Evolutionary conservation across 2,329 filamentous ascomycete genomes (phyloP).

Genomic region (Botrytis fragariae): DNA sequence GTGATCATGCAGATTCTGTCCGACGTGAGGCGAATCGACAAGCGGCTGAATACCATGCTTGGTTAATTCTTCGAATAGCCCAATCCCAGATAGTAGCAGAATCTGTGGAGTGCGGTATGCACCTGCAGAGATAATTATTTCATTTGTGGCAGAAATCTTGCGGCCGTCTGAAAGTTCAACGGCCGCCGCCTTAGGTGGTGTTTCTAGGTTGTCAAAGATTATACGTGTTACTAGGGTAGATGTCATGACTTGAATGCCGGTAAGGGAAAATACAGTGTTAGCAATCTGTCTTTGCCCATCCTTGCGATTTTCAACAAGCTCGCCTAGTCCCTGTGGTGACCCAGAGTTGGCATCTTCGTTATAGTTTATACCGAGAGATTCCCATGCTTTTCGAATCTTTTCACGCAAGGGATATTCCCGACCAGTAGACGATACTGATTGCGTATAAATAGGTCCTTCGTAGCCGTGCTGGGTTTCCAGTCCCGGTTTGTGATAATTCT

Average conservation of each 20-base stretch:
- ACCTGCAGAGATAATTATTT: neutral
- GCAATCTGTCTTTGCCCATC: neutral
- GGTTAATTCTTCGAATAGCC: neutral
- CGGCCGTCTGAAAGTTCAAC: neutral
- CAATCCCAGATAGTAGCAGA: neutral
- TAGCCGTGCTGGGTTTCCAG: conserved; percentile 2
- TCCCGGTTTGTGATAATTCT: conserved; percentile 30
- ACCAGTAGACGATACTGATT: neutral
- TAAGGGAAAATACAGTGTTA: neutral
- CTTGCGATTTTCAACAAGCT: neutral
- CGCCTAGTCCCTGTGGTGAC: neutral
- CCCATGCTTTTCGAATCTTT: neutral
- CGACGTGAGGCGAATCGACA: neutral
- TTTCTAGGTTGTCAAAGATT: neutral
- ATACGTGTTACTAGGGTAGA: neutral
- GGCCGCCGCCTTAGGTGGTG: neutral
- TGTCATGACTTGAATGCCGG: neutral
- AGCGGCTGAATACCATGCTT: conserved; percentile 12
- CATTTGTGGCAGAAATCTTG: neutral
- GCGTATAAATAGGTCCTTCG: neutral
- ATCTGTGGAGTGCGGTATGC: conserved; percentile 5
- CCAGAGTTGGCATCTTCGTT: neutral
- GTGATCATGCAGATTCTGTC: conserved; percentile 10
- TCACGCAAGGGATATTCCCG: neutral
- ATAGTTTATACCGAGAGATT: neutral